phyloP scores from a whole-genome alignment of 352 stramenopile genomes.

The Globisporangium paddicum region DNA sequence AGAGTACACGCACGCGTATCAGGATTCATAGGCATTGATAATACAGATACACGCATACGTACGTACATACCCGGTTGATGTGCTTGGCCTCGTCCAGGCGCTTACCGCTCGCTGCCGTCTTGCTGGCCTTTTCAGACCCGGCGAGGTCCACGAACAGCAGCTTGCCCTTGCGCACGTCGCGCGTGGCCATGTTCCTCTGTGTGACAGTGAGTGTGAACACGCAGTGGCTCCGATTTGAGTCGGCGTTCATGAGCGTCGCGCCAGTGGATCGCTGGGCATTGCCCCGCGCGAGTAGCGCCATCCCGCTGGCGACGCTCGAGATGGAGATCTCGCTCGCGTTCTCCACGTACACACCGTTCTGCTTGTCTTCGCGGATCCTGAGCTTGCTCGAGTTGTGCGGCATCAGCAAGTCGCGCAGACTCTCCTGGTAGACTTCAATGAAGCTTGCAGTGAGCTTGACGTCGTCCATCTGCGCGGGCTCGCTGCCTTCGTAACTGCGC shows the following conservation, averaged over 20 bases:
- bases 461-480: no score
- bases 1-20: no score
- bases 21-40: no score
- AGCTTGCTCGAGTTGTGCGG: slow-evolving; percentile 23
- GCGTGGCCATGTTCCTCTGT: slow-evolving; percentile 14
- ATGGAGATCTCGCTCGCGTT: slow-evolving; percentile 44
- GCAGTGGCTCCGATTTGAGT: slow-evolving; percentile 67
- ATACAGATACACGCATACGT: no score
- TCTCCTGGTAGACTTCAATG: slow-evolving; percentile 74
- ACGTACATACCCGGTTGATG: slow-evolving; percentile 61
- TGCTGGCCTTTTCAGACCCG: slow-evolving; percentile 61
- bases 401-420: slow-evolving; percentile 48
- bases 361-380: slow-evolving; percentile 42
- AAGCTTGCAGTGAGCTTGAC: slow-evolving; percentile 44
- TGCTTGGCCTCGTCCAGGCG: slow-evolving; percentile 68
- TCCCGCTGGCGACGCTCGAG: slow-evolving; percentile 16
- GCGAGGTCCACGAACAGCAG: slow-evolving; percentile 68
- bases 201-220: slow-evolving; percentile 57
- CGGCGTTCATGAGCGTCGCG: slow-evolving; percentile 46
- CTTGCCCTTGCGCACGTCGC: slow-evolving; percentile 11
- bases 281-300: slow-evolving; percentile 34
- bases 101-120: slow-evolving; percentile 40
- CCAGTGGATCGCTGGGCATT: slow-evolving; percentile 34
- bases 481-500: no score
- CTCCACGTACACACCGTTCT: slow-evolving; percentile 37